These are phyloP conservation scores for Trametopsis cervina DNA, from an alignment of 768 basidiomycete genomes.

Conservation along the genomic window DNA sequence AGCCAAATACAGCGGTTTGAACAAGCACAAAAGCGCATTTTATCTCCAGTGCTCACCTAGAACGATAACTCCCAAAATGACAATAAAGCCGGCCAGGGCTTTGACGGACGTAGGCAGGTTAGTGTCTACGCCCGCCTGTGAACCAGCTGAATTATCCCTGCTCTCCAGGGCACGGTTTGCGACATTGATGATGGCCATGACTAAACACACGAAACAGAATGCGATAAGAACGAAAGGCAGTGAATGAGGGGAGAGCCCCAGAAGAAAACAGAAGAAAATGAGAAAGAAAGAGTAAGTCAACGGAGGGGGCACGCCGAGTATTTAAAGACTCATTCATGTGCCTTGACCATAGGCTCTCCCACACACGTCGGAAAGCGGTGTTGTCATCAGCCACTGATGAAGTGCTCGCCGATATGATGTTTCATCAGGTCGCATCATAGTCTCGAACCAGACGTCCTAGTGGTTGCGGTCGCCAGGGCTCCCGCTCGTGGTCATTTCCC, in stretches of 20 bases:
- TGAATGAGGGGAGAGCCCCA: not conserved
- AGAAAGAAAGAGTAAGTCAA: constrained; percentile 14
- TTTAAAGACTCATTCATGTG: not conserved
- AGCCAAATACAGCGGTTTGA: not conserved
- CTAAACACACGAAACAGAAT: constrained; percentile 4
- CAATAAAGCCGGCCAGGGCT: constrained; percentile 19
- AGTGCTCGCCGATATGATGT: too few species aligned
- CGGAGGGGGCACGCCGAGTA: not conserved
- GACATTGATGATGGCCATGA: constrained; percentile 11
- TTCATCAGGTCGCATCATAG: too few species aligned
- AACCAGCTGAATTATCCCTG: constrained; percentile 9
- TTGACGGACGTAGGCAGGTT: constrained; percentile 18
- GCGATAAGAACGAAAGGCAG: constrained; percentile 5
- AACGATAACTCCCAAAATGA: constrained; percentile 22
- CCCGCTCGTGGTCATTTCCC: too few species aligned
- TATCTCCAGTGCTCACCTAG: constrained; percentile 14
- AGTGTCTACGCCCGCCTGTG: not conserved
- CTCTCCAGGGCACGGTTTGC: constrained; percentile 6
- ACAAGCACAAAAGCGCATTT: not conserved
- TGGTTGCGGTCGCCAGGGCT: too few species aligned
- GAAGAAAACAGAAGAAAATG: constrained; percentile 10
- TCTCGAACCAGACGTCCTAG: too few species aligned
- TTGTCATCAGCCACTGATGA: constrained; percentile 5
- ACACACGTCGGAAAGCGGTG: not conserved
- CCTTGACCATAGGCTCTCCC: constrained; percentile 7